A percentile compares a stretch with the other conserved stretches of the same genome.
These are phyloP conservation scores for Fusarium mangiferae DNA, from an alignment of 2,329 filamentous ascomycete species.

Conservation along the genomic window DNA sequence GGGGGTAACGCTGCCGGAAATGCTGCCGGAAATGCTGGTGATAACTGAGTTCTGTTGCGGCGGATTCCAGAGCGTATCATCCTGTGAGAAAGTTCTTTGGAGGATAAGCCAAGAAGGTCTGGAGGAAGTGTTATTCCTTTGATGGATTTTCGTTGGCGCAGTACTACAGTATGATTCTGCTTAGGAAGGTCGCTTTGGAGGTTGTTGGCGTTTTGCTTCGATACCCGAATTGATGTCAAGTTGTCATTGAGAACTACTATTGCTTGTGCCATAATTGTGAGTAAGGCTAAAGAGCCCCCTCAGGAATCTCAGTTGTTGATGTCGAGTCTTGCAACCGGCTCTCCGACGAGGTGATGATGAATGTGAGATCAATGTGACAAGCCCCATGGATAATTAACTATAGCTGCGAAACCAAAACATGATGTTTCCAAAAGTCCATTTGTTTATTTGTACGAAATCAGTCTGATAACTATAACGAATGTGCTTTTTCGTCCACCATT, in stretches of 20 bases:
- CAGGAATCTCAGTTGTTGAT: neutral
- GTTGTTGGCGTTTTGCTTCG: no score
- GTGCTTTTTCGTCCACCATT: accelerated
- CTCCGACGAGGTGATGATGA: neutral
- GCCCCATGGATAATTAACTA: neutral
- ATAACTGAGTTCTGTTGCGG: neutral
- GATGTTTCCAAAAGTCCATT: accelerated
- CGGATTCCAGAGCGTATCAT: no score
- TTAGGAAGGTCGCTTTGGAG: neutral
- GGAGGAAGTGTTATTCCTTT: neutral
- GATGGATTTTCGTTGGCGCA: neutral
- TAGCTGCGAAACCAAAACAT: accelerated
- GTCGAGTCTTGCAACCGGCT: neutral
- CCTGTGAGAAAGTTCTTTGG: neutral
- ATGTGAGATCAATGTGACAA: neutral
- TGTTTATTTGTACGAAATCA: neutral
- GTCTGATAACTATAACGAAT: neutral
- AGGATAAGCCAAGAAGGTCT: accelerated
- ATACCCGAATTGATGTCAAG: neutral
- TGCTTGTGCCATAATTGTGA: accelerated
- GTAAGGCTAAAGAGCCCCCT: neutral
- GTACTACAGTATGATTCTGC: neutral
- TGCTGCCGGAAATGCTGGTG: neutral
- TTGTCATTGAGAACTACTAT: neutral
- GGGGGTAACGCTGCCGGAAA: no score